These are phyloP conservation scores for Exophiala xenobiotica DNA, from an alignment of 2,329 filamentous ascomycete species.

Conservation along the genomic window DNA sequence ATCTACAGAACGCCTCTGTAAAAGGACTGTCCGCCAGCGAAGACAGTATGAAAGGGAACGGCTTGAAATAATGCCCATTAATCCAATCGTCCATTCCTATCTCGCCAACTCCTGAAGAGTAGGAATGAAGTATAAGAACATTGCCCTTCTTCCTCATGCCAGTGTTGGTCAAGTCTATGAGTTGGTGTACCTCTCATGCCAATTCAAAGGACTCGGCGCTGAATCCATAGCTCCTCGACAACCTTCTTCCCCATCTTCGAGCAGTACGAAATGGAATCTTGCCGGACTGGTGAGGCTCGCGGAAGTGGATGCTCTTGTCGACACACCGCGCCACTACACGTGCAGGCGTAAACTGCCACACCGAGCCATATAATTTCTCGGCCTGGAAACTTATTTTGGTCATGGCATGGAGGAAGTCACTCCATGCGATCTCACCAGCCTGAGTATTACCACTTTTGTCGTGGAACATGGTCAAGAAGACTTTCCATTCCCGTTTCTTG, in stretches of 20 bases:
- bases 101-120: too few species aligned
- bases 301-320: constrained; percentile 54
- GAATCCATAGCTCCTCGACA: constrained; percentile 51
- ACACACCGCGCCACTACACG: too few species aligned
- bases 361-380: constrained; percentile 60
- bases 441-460: constrained; percentile 35
- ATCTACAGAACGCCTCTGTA: too few species aligned
- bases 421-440: constrained; percentile 54
- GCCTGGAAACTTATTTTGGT: constrained; percentile 49
- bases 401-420: constrained; percentile 56
- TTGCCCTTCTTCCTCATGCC: too few species aligned
- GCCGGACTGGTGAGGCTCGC: constrained; percentile 57
- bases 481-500: too few species aligned
- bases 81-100: too few species aligned
- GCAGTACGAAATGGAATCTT: constrained; percentile 53
- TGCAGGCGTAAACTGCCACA: constrained; percentile 62
- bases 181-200: neutral
- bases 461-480: too few species aligned
- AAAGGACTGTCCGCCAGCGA: too few species aligned
- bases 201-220: neutral
- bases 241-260: constrained; percentile 49
- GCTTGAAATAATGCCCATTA: too few species aligned
- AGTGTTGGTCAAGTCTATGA: too few species aligned
- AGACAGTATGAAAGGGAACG: too few species aligned
- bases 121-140: too few species aligned